Percentiles rank a stretch among this genome's conserved stretches.
These are phyloP conservation scores for Cladosporium sp. DNA, from an alignment of 2,329 filamentous ascomycete genomes.

Conservation along the genomic window DNA sequence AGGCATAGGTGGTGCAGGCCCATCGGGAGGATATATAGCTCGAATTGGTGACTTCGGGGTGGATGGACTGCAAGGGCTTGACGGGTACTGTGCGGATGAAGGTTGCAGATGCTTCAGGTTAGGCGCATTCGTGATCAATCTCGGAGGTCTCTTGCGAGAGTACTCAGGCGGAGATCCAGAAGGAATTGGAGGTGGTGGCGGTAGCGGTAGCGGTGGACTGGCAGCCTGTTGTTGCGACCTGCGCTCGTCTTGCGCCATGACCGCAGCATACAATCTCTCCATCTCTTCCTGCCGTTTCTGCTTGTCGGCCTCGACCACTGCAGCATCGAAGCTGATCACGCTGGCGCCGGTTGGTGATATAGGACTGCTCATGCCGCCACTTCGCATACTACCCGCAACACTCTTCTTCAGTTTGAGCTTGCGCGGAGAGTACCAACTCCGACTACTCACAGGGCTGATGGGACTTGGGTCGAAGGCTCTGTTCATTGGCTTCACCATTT, in stretches of 20 bases:
- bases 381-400: slow-evolving; percentile 29
- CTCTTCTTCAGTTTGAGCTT: slow-evolving; percentile 30
- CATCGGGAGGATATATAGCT: slow-evolving; percentile 49
- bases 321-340: slow-evolving; percentile 73
- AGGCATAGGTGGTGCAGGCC: slow-evolving; percentile 24
- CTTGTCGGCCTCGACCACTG: slow-evolving; percentile 72
- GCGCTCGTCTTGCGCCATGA: slow-evolving; percentile 77
- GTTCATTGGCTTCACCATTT: slow-evolving; percentile 55
- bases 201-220: slow-evolving; percentile 3
- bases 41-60: slow-evolving; percentile 44
- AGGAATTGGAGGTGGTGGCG: neutral
- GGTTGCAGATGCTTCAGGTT: slow-evolving; percentile 29
- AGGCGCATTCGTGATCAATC: slow-evolving; percentile 30
- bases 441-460: slow-evolving; percentile 31
- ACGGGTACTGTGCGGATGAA: slow-evolving; percentile 21
- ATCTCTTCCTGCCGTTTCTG: slow-evolving; percentile 77
- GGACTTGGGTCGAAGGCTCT: slow-evolving; percentile 38
- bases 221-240: slow-evolving; percentile 39
- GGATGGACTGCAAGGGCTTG: slow-evolving; percentile 36
- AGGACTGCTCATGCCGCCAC: slow-evolving; percentile 45
- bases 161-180: slow-evolving; percentile 21
- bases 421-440: slow-evolving; percentile 34
- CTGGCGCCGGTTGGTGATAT: slow-evolving; percentile 52
- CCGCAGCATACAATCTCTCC: slow-evolving; percentile 86
- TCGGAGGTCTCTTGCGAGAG: slow-evolving; percentile 21